Percentiles rank a stretch among this genome's conserved stretches.
Conservation (phyloP, 164 flowering plant genomes). For the Magnolia kwangsiensis region DNA sequence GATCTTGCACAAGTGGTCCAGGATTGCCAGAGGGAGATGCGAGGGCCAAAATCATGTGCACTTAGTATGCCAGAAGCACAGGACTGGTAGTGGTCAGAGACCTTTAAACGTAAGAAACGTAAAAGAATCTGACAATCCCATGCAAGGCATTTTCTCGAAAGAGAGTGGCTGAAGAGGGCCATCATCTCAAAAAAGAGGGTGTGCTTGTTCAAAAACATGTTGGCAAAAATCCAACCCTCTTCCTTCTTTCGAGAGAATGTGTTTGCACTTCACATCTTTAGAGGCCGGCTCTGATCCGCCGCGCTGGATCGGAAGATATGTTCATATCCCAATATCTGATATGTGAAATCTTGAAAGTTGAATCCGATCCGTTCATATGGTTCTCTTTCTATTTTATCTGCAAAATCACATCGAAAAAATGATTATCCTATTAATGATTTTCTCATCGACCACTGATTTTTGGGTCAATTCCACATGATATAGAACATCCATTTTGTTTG, state of each 20-base stretch:
- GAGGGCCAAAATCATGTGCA: not conserved
- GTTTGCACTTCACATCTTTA: not conserved
- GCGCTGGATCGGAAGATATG: too few relatives aligned
- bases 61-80: not conserved
- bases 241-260: not conserved
- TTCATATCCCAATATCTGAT: too few relatives aligned
- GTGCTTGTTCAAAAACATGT: not conserved
- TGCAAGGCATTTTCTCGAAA: not conserved
- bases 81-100: not conserved
- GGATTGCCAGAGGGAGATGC: not conserved
- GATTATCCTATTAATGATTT: too few relatives aligned
- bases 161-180: not conserved
- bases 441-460: too few relatives aligned
- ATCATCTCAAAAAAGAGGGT: not conserved
- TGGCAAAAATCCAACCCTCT: not conserved
- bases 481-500: too few relatives aligned
- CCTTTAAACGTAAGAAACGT: not conserved
- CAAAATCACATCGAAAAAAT: too few relatives aligned
- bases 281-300: too few relatives aligned
- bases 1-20: too few relatives aligned
- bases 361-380: not conserved
- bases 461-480: too few relatives aligned
- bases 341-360: not conserved
- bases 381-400: too few relatives aligned
- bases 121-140: not conserved